Conservation (phyloP, 352 stramenopile species). For the Globisporangium splendens region DNA sequence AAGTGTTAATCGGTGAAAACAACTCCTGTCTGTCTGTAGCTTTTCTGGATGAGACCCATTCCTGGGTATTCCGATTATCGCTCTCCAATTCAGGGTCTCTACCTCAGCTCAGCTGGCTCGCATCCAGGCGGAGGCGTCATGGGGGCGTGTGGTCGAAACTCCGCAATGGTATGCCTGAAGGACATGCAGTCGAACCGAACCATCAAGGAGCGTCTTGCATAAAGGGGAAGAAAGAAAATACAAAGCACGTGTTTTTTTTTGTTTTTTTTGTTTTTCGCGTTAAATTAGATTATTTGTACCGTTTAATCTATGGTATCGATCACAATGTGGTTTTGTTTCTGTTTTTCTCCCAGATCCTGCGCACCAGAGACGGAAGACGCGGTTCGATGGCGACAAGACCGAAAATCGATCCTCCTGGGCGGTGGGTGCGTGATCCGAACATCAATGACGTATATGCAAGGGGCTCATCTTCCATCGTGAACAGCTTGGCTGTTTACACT, state of each 20-base stretch:
- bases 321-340: neutral
- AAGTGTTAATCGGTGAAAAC: neutral
- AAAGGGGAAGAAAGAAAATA: neutral
- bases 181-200: conserved; percentile 34
- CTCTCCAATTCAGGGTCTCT: conserved; percentile 76
- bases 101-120: conserved; percentile 82
- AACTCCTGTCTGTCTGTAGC: conserved; percentile 17
- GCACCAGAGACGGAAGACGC: no score
- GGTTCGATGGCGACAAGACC: no score
- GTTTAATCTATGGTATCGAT: conserved; percentile 17
- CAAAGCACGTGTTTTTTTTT: neutral
- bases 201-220: conserved; percentile 6
- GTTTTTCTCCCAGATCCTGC: neutral
- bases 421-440: no score
- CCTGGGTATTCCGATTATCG: conserved; percentile 80
- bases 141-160: conserved; percentile 85
- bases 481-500: conserved; percentile 25
- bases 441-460: no score
- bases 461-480: no score
- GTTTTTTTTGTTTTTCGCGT: no score
- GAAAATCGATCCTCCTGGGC: no score
- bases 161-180: conserved; percentile 65
- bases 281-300: conserved; percentile 14
- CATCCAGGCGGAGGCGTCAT: conserved; percentile 91
- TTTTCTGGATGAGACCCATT: conserved; percentile 87